Conservation (phyloP, 495 filamentous ascomycete species). For the Cairneyella variabilis region DNA sequence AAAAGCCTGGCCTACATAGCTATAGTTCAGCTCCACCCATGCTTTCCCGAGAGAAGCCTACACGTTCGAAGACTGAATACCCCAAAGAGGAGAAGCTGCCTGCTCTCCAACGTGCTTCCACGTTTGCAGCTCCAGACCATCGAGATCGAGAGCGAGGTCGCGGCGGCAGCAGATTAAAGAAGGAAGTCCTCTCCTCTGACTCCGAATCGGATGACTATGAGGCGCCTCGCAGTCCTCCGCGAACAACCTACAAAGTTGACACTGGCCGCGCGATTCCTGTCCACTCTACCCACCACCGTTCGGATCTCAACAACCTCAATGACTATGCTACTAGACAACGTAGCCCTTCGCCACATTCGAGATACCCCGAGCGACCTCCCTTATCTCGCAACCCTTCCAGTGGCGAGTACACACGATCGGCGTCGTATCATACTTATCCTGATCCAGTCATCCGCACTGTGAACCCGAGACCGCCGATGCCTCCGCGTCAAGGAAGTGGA, state of each 20-base stretch:
- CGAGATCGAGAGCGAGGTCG: conserved; percentile 16
- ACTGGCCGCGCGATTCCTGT: conserved; percentile 12
- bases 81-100: conserved; percentile 9
- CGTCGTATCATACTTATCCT: background rate
- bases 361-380: conserved; percentile 13
- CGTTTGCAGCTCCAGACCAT: conserved; percentile 13
- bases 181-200: conserved; percentile 12
- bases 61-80: conserved; percentile 26
- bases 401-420: background rate
- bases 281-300: conserved; percentile 12
- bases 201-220: conserved; percentile 17
- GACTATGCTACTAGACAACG: conserved; percentile 17
- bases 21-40: conserved; percentile 25
- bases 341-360: conserved; percentile 19
- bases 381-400: conserved; percentile 7
- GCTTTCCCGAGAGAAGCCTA: conserved; percentile 13
- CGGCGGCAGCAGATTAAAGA: conserved; percentile 21
- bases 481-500: background rate
- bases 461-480: background rate
- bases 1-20: conserved; percentile 22
- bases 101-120: conserved; percentile 19
- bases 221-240: conserved; percentile 1
- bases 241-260: conserved; percentile 16
- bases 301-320: conserved; percentile 18
- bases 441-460: background rate